A percentile compares a stretch with the other conserved stretches of the same genome.
phyloP scores from a whole-genome alignment of 352 stramenopile species.

The Globisporangium echinulatum region DNA sequence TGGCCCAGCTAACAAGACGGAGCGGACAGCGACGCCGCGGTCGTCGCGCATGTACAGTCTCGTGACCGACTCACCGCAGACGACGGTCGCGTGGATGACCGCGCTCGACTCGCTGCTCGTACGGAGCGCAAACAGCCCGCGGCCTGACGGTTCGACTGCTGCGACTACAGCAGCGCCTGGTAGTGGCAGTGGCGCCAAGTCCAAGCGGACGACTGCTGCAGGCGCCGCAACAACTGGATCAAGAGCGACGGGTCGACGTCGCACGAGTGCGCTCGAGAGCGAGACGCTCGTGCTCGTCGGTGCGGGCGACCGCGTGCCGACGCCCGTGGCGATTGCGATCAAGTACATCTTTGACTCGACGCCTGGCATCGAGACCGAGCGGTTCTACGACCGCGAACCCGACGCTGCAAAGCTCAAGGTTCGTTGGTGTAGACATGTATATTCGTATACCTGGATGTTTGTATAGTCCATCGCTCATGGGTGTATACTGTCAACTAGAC shows the following conservation, averaged over 20 bases:
- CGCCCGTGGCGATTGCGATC: conserved; percentile 50
- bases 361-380: conserved; percentile 65
- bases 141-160: conserved; percentile 22
- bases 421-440: not conserved
- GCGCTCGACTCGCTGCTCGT: conserved; percentile 67
- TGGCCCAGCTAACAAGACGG: conserved; percentile 6
- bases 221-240: not conserved
- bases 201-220: conserved; percentile 20
- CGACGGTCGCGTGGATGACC: conserved; percentile 63
- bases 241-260: conserved; percentile 25
- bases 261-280: conserved; percentile 34
- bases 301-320: conserved; percentile 43
- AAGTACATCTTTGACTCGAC: conserved; percentile 82
- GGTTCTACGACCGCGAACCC: conserved; percentile 61
- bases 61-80: conserved; percentile 70
- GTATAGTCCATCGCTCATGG: not conserved
- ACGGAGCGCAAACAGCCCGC: conserved; percentile 72
- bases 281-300: conserved; percentile 38
- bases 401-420: conserved; percentile 52
- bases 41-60: conserved; percentile 71
- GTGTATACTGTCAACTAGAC: conserved; percentile 5
- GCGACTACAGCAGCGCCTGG: conserved; percentile 6
- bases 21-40: conserved; percentile 49
- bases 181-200: not conserved
- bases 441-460: not conserved